A percentile compares a stretch with the other conserved stretches of the same genome.
Conservation (phyloP, 495 filamentous ascomycete genomes). For the Glarea lozoyensis region DNA sequence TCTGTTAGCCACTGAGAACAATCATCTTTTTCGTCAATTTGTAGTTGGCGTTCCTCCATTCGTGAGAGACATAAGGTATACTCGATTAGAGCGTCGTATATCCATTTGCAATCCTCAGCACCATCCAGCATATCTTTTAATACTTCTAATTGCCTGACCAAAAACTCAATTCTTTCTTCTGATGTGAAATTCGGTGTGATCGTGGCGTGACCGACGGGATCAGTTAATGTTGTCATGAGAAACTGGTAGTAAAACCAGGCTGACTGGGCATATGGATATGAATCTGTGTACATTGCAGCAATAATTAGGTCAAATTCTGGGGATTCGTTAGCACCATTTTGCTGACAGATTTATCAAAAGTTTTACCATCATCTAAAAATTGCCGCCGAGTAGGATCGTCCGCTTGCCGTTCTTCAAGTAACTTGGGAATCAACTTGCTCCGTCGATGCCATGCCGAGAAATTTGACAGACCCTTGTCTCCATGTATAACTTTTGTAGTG, state of each 20-base stretch:
- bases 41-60: slow-evolving; percentile 29
- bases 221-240: slow-evolving; percentile 54
- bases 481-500: slow-evolving; percentile 72
- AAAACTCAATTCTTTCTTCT: slow-evolving; percentile 54
- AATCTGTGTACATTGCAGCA: slow-evolving; percentile 71
- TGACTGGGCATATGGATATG: slow-evolving; percentile 68
- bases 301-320: slow-evolving; percentile 66
- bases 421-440: slow-evolving; percentile 66
- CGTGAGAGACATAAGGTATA: slow-evolving; percentile 43
- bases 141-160: slow-evolving; percentile 57
- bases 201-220: slow-evolving; percentile 29
- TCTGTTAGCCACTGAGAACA: slow-evolving; percentile 53
- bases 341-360: slow-evolving; percentile 1
- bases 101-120: slow-evolving; percentile 68
- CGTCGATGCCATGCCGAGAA: slow-evolving; percentile 96
- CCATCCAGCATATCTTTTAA: slow-evolving; percentile 67
- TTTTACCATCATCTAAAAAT: slow-evolving; percentile 69
- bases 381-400: slow-evolving; percentile 48
- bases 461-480: slow-evolving; percentile 66
- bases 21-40: slow-evolving; percentile 31
- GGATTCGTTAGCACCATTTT: slow-evolving; percentile 1
- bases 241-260: slow-evolving; percentile 95
- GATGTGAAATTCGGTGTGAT: slow-evolving; percentile 54
- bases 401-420: slow-evolving; percentile 61
- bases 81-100: slow-evolving; percentile 68